These are phyloP conservation scores for Stentor coeruleus DNA, from an alignment of 73 alveolate species.

Conservation along the genomic window DNA sequence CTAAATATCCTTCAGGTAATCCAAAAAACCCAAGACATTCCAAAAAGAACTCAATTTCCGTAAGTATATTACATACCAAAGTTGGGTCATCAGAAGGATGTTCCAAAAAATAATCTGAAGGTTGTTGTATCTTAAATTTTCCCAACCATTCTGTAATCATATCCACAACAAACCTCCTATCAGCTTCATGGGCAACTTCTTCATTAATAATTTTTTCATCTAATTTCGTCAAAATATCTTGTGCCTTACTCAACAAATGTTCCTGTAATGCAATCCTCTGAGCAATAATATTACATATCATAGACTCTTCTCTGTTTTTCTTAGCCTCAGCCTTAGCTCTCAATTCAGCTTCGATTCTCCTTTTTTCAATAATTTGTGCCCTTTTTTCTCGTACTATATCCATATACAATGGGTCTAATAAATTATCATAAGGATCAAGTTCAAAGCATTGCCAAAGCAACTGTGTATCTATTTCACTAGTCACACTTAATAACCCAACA, in stretches of 20 bases:
- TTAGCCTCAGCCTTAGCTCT: conserved; percentile 60
- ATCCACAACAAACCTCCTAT: conserved; percentile 69
- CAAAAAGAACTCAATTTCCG: conserved; percentile 79
- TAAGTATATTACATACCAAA: conserved; percentile 68
- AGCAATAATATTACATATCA: conserved; percentile 95
- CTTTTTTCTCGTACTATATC: conserved; percentile 90
- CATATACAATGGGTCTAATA: conserved; percentile 94
- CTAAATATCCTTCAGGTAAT: conserved; percentile 90
- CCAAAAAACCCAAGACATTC: conserved; percentile 94
- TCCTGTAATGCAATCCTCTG: conserved; percentile 91
- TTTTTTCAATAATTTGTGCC: conserved; percentile 69
- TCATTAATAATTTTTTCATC: conserved; percentile 67
- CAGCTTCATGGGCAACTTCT: conserved; percentile 65
- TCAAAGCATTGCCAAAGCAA: conserved; percentile 93
- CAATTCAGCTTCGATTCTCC: conserved; percentile 64
- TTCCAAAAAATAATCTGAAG: conserved; percentile 74
- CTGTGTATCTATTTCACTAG: conserved; percentile 90
- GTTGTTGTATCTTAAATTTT: conserved; percentile 62
- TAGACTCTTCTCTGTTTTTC: conserved; percentile 87
- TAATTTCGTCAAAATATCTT: conserved; percentile 61
- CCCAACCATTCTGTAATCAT: conserved; percentile 70
- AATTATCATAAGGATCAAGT: conserved; percentile 92
- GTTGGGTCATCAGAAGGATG: conserved; percentile 75
- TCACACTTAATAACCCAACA: conserved; percentile 93
- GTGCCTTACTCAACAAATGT: conserved; percentile 66